phyloP scores from a whole-genome alignment of 257 asterid species.

The Cynanchum wilfordii region DNA sequence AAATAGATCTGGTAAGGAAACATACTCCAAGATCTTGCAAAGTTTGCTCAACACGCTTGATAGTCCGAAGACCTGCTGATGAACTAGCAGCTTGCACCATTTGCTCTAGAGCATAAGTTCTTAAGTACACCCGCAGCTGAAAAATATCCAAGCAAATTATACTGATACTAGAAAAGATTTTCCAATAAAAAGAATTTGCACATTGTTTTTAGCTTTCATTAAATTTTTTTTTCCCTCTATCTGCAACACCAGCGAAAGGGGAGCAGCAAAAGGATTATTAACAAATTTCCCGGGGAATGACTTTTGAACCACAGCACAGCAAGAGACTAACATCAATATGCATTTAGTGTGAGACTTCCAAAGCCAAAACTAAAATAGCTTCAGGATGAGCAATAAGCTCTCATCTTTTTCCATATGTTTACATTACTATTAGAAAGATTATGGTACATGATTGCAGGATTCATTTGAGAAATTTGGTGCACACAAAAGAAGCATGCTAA shows the following conservation, averaged over 20 bases:
- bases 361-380: neutral
- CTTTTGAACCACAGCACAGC: neutral
- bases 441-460: neutral
- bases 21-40: constrained; percentile 98
- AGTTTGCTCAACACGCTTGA: constrained; percentile 93
- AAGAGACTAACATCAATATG: neutral
- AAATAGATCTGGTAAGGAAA: constrained; percentile 17
- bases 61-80: constrained; percentile 92
- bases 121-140: constrained; percentile 88
- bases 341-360: neutral
- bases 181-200: neutral
- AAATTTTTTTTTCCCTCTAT: neutral
- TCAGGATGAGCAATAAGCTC: neutral
- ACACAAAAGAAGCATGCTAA: neutral
- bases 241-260: neutral
- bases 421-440: neutral
- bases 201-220: neutral
- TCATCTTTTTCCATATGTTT: neutral
- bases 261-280: neutral
- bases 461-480: neutral
- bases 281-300: neutral
- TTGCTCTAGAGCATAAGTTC: constrained; percentile 86
- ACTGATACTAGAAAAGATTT: neutral
- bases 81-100: constrained; percentile 99
- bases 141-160: constrained; percentile 24